phyloP scores from a whole-genome alignment of 129 eudicot species.

The Tanacetum coccineum region DNA sequence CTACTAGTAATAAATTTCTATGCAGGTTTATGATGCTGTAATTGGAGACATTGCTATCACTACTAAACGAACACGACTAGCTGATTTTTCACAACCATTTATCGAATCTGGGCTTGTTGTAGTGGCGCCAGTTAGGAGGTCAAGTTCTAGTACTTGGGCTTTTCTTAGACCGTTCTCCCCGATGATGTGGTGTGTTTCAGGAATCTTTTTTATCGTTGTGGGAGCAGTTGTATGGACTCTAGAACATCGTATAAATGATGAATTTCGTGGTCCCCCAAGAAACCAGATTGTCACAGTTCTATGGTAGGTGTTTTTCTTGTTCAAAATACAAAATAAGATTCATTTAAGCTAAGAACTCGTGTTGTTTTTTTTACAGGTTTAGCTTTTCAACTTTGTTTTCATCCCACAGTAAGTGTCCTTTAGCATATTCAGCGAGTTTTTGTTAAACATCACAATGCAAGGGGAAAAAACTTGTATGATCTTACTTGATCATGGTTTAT shows the following conservation, averaged over 20 bases:
- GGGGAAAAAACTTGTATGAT: neutral
- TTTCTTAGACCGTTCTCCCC: constrained; percentile 58
- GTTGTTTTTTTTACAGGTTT: constrained; percentile 57
- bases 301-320: constrained; percentile 41
- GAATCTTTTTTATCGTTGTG: constrained; percentile 44
- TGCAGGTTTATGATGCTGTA: constrained; percentile 61
- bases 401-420: constrained; percentile 58
- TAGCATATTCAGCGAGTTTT: neutral
- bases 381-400: constrained; percentile 73
- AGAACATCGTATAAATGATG: constrained; percentile 73
- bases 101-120: constrained; percentile 70
- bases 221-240: constrained; percentile 65
- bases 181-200: constrained; percentile 55
- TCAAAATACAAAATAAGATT: neutral
- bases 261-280: constrained; percentile 73
- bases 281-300: constrained; percentile 55
- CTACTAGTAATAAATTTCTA: neutral
- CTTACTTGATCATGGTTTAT: constrained; percentile 19
- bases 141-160: constrained; percentile 50
- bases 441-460: neutral
- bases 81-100: constrained; percentile 63
- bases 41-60: constrained; percentile 58
- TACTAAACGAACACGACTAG: constrained; percentile 53
- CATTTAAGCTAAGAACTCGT: neutral
- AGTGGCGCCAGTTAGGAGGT: constrained; percentile 49